A percentile compares a stretch with the other conserved stretches of the same genome.
Conservation (phyloP, 2,329 filamentous ascomycete species). For the Alternaria triticina region DNA sequence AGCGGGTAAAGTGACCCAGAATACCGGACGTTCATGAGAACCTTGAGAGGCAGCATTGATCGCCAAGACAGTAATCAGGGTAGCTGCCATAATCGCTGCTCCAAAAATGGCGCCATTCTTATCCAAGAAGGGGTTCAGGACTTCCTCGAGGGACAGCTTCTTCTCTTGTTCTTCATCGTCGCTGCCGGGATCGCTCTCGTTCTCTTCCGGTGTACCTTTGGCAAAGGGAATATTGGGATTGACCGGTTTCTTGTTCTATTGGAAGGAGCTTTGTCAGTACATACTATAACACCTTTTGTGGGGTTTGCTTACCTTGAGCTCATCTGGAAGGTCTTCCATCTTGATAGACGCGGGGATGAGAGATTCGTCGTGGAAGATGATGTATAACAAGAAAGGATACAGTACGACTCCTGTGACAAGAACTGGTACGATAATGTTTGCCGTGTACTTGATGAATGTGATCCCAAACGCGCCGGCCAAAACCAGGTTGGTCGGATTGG, state of each 20-base stretch:
- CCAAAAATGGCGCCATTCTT: constrained; percentile 70
- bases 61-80: constrained; percentile 69
- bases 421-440: constrained; percentile 78
- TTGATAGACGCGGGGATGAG: constrained; percentile 71
- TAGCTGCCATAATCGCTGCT: constrained; percentile 69
- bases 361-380: constrained; percentile 68
- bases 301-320: constrained; percentile 48
- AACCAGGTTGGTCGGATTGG: constrained; percentile 78
- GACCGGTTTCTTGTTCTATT: constrained; percentile 60
- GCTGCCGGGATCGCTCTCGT: constrained; percentile 54
- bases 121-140: constrained; percentile 77
- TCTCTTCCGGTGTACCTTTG: constrained; percentile 61
- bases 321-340: constrained; percentile 70
- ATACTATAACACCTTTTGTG: neutral
- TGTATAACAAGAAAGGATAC: constrained; percentile 73
- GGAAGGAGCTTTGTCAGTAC: neutral
- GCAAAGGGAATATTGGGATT: constrained; percentile 76
- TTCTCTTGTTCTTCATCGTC: constrained; percentile 58
- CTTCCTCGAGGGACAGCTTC: constrained; percentile 70
- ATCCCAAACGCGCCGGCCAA: constrained; percentile 75
- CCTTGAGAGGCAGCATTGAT: constrained; percentile 67
- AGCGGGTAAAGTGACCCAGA: constrained; percentile 72
- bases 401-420: constrained; percentile 70
- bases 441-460: constrained; percentile 75
- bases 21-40: constrained; percentile 64